Percentiles rank a stretch among this genome's conserved stretches.
Evolutionary conservation across 2,329 filamentous ascomycete genomes (phyloP).

Genomic region (Cercospora beticola): DNA sequence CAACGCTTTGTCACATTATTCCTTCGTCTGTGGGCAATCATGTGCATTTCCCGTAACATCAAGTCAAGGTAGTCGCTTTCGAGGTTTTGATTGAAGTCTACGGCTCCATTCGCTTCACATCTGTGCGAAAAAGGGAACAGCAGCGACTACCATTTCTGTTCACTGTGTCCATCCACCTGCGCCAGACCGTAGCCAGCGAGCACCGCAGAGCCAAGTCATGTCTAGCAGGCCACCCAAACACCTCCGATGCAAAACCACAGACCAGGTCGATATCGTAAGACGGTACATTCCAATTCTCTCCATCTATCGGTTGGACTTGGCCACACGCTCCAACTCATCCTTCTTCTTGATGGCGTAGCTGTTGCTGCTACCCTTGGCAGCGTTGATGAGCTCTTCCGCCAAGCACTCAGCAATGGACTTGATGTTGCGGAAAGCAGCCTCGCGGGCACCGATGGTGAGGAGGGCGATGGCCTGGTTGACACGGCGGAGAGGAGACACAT

Average conservation of each 20-base stretch:
- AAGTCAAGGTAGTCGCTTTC: conserved; percentile 14
- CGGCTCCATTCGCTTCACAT: conserved; percentile 11
- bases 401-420: conserved; percentile 99
- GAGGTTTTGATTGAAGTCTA: conserved; percentile 17
- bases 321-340: conserved; percentile 99
- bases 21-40: neutral
- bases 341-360: conserved; percentile 99
- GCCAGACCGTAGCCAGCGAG: conserved; percentile 6
- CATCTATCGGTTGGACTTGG: conserved; percentile 99
- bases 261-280: conserved; percentile 9
- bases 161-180: conserved; percentile 11
- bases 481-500: conserved; percentile 98
- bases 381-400: conserved; percentile 99
- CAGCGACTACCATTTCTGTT: conserved; percentile 7
- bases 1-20: neutral
- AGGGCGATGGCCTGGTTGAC: conserved; percentile 99
- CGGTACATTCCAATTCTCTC: conserved; percentile 3
- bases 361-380: conserved; percentile 99
- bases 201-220: conserved; percentile 11
- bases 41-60: conserved; percentile 12
- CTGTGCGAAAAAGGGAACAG: conserved; percentile 15
- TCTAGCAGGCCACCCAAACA: conserved; percentile 16
- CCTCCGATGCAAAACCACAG: conserved; percentile 14
- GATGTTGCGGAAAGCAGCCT: conserved; percentile 99
- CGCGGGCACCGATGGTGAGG: conserved; percentile 97